Conservation (phyloP, 2,329 filamentous ascomycete species). For the Alternaria consortialis region DNA sequence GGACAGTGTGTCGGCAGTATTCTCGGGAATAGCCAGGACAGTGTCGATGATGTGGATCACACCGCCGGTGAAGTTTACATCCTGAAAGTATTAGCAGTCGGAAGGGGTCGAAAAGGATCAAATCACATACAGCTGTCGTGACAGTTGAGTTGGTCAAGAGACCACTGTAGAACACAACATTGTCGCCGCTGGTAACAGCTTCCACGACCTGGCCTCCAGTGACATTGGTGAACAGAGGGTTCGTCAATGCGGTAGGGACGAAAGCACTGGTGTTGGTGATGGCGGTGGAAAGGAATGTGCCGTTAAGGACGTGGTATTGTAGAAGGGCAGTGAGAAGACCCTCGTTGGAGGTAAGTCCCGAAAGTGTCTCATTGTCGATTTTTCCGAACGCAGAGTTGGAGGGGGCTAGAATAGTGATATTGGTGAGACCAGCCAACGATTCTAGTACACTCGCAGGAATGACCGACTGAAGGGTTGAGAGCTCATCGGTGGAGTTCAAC, state of each 20-base stretch:
- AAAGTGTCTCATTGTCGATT: conserved; percentile 50
- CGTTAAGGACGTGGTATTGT: conserved; percentile 67
- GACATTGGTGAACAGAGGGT: conserved; percentile 64
- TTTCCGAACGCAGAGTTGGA: conserved; percentile 60
- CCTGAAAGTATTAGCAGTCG: conserved; percentile 32
- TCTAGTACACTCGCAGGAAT: conserved; percentile 51
- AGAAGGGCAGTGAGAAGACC: conserved; percentile 58
- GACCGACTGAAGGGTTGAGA: conserved; percentile 48
- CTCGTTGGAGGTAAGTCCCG: conserved; percentile 38
- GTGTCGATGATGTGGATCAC: conserved; percentile 59
- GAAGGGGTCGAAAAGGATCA: not conserved
- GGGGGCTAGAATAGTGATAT: conserved; percentile 68
- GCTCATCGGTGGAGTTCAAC: conserved; percentile 29
- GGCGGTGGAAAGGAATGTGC: conserved; percentile 54
- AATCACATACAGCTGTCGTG: conserved; percentile 56
- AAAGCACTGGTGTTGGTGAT: conserved; percentile 56
- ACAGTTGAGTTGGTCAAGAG: conserved; percentile 61
- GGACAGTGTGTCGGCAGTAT: conserved; percentile 41
- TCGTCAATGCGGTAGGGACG: conserved; percentile 60
- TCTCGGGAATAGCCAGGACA: conserved; percentile 53
- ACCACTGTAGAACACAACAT: conserved; percentile 63
- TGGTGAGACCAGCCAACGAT: conserved; percentile 52
- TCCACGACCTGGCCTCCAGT: conserved; percentile 68
- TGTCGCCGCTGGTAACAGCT: conserved; percentile 52
- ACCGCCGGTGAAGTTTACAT: conserved; percentile 57